Evolutionary conservation across 2,329 filamentous ascomycete genomes (phyloP), one percentile per base, ranked within the genome.

Genomic region (Neofusicoccum kwambonambiense): DNA sequence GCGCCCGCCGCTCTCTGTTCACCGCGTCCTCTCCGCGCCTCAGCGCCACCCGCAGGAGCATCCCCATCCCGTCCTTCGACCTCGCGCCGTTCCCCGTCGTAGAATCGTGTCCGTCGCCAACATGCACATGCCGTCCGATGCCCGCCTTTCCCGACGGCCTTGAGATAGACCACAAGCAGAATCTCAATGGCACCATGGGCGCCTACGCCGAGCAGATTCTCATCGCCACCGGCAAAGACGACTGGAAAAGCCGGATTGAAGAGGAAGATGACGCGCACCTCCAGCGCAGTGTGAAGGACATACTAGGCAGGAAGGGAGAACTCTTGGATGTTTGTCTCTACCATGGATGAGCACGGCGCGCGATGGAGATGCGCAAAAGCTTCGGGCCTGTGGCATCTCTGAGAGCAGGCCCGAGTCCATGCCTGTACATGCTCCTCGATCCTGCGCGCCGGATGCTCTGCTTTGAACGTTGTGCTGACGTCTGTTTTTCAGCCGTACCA

Each of bases 231-330:
- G 93, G 92, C 4, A 86, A 87, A 67, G 79, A 84, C 35, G 91
- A 96, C 78, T 97, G 93, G 93, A 82, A 84, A 34, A 93, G 90
- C 72, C 86, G 87, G 65, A 96, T 97, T 67, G 89, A 96, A 51
- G 92, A 96, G 66, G 86, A 89, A 15, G 74, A 78, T 39, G 75
- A 79, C 2, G 75, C 71, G 4, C 78, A 77, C 13, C 82, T 93
- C 17, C 87, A 89, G 5, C 87, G 89, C 42, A 88, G 91, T 64
- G 76, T 97, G 65, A 94, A 91, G 75, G 83, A 72, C 51, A 70
- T 78, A 2, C 71, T 82, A 17, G 77, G 78, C 4, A 75, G 72
- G 67, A 76, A 77, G 9, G 79, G 80, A 15, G 76, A 77, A 69
- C 78, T 74, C 52, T 79, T 76, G 62, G 79, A 83, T 75, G 81